Conservation (phyloP, 768 basidiomycete species). For the Cubamyces sp. region DNA sequence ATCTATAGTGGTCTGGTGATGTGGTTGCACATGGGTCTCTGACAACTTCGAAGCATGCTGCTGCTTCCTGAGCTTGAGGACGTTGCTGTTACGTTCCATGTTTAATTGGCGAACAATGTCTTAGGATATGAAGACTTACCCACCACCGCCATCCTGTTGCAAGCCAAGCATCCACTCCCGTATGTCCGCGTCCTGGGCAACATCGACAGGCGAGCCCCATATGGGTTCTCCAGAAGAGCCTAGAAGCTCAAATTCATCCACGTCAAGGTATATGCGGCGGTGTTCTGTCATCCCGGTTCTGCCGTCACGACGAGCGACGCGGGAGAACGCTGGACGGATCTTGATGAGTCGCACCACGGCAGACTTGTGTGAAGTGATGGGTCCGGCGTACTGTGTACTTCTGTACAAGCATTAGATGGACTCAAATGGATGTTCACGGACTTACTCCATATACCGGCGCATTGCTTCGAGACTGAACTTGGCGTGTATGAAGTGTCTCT, state of each 20-base stretch:
- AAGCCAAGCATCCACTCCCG: conserved; percentile 60
- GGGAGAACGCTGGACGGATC: conserved; percentile 55
- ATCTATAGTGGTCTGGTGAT: conserved; percentile 11
- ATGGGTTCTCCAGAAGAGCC: conserved; percentile 49
- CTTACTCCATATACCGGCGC: conserved; percentile 43
- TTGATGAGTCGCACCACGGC: conserved; percentile 51
- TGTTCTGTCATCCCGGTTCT: conserved; percentile 43
- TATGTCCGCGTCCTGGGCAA: conserved; percentile 46
- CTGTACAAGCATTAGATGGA: conserved; percentile 6
- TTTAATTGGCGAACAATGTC: conserved; percentile 2
- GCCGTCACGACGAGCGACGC: conserved; percentile 48
- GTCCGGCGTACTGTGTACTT: conserved; percentile 28
- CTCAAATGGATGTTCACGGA: background rate
- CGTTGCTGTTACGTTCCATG: conserved; percentile 38
- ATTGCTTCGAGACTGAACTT: conserved; percentile 60
- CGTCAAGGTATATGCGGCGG: conserved; percentile 56
- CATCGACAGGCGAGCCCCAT: conserved; percentile 55
- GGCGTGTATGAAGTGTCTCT: conserved; percentile 50
- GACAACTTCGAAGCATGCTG: conserved; percentile 7
- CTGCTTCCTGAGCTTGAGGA: conserved; percentile 51
- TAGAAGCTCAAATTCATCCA: conserved; percentile 45
- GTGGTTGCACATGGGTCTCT: background rate
- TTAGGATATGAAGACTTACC: conserved; percentile 46
- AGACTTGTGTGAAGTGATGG: conserved; percentile 50
- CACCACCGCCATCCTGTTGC: conserved; percentile 57